Evolutionary conservation across 2,329 filamentous ascomycete species (phyloP), one percentile per base, ranked within the genome.

Genomic region (Cladophialophora exuberans): DNA sequence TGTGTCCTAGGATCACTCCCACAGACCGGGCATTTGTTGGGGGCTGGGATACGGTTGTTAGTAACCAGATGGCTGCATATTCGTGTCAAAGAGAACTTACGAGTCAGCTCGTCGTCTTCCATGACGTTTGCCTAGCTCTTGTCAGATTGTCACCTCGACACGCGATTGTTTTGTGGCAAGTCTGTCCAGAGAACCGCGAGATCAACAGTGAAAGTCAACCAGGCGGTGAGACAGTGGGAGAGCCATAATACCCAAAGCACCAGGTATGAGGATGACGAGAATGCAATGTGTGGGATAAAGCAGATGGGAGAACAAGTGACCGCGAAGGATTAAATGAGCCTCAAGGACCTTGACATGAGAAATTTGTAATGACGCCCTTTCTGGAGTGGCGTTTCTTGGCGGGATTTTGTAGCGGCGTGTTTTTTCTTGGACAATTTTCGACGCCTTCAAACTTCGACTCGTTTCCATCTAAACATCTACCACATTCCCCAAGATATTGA

Each of bases 1-100:
- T 97, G 97, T 67, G 97, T 87, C 78, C 97, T 97, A 62, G 91
- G 89, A 57, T 89, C 90, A 56, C 91, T 95, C 76, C 97, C 97
- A 87, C 94, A 99, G 64, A 97, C 90, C 54, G 93, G 94, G 76
- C 94, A 99, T 69, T 61, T 61, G 46, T 61, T 56, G 6, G 53
- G 42, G 7, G 25, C 57, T 60, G 26, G 17, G 22, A 42, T 18
- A 23, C 39, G 39, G 18, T 39, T 26, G 30, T 22, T n/a, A 13
- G 6, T 15, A 17, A 52, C 11, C 41, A 13, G 22, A 23, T 39
- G 22, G 20, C 15, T 28, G 6, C n/a, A 2, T n/a, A 10, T 10
- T 23, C 18, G 20, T 39, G 33, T 23, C 10, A 15, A 25, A 10
- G 11, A 20, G 18, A 11, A 10, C 50, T 22, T 54, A 60, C 57